Conservation (phyloP, 1,139 yeast species). For the Blastobotrys apis region DNA sequence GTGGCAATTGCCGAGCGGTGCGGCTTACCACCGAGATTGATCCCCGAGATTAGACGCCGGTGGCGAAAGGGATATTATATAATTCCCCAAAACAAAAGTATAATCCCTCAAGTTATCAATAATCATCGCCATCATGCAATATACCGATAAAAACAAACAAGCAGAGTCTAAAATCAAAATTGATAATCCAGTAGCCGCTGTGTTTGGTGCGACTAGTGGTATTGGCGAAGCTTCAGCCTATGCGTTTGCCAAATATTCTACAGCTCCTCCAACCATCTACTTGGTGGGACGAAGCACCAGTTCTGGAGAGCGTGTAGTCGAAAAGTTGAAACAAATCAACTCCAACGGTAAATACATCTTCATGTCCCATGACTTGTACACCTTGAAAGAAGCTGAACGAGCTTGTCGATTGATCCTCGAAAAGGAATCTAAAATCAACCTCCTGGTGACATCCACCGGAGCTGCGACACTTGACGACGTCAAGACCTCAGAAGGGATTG, state of each 20-base stretch:
- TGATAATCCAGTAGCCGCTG: slow-evolving; percentile 27
- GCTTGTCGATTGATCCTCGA: slow-evolving; percentile 20
- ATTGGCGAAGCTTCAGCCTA: slow-evolving; percentile 32
- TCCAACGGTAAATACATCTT: slow-evolving; percentile 23
- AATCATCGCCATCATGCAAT: no score
- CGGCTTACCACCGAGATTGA: no score
- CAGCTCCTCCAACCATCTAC: slow-evolving; percentile 29
- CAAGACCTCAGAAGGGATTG: no score
- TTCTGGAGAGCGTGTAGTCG: slow-evolving; percentile 23
- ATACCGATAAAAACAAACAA: no score
- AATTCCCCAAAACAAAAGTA: no score
- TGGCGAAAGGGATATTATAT: no score
- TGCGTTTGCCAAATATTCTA: slow-evolving; percentile 28
- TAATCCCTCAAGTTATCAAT: no score
- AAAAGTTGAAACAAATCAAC: slow-evolving; percentile 18
- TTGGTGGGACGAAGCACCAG: slow-evolving; percentile 30
- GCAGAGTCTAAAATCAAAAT: no score
- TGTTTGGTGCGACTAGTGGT: slow-evolving; percentile 35
- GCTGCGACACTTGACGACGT: no score
- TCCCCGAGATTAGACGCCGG: no score
- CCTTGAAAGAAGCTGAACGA: slow-evolving; percentile 25
- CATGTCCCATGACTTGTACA: slow-evolving; percentile 25
- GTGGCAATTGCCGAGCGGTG: no score
- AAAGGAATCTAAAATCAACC: slow-evolving; percentile 29
- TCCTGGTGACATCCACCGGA: slow-evolving; percentile 28